A percentile compares a stretch with the other conserved stretches of the same genome.
phyloP scores from a whole-genome alignment of 352 stramenopile species.

The Pythium dissimile region DNA sequence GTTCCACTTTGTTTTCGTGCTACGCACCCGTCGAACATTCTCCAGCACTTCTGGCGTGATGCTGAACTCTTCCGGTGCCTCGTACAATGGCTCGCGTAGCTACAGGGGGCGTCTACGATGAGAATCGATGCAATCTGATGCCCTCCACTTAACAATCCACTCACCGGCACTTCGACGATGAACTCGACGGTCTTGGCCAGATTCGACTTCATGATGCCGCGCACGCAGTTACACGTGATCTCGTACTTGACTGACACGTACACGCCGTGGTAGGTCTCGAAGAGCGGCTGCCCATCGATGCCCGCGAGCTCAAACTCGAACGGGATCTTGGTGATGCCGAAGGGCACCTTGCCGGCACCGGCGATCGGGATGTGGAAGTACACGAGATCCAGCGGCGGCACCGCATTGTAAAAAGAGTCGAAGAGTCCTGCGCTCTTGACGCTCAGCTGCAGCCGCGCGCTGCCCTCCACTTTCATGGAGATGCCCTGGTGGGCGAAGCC shows the following conservation, averaged over 20 bases:
- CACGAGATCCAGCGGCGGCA: constrained; percentile 74
- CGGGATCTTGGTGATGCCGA: constrained; percentile 84
- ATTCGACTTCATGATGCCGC: constrained; percentile 86
- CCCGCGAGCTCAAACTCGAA: constrained; percentile 86
- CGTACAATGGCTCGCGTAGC: constrained; percentile 51
- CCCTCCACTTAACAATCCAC: no score
- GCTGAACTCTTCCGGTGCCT: constrained; percentile 69
- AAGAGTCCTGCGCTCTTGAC: constrained; percentile 78
- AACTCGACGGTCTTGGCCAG: constrained; percentile 87
- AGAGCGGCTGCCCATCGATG: constrained; percentile 62
- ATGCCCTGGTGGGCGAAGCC: constrained; percentile 81
- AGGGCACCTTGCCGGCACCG: constrained; percentile 60
- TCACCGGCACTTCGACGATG: constrained; percentile 87
- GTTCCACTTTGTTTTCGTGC: not conserved
- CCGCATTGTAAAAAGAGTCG: constrained; percentile 80
- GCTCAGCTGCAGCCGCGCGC: constrained; percentile 75
- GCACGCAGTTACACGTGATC: constrained; percentile 80
- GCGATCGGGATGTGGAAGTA: constrained; percentile 81
- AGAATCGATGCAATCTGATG: not conserved
- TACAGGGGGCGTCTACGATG: constrained; percentile 9
- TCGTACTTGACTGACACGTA: constrained; percentile 91
- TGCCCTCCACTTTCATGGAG: constrained; percentile 82
- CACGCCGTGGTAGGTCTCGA: constrained; percentile 92
- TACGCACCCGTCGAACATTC: constrained; percentile 61
- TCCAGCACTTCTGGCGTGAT: constrained; percentile 85